Evolutionary conservation across 129 eudicot genomes (phyloP), one percentile per base, ranked within the genome.

Genomic region (Lonicera japonica): DNA sequence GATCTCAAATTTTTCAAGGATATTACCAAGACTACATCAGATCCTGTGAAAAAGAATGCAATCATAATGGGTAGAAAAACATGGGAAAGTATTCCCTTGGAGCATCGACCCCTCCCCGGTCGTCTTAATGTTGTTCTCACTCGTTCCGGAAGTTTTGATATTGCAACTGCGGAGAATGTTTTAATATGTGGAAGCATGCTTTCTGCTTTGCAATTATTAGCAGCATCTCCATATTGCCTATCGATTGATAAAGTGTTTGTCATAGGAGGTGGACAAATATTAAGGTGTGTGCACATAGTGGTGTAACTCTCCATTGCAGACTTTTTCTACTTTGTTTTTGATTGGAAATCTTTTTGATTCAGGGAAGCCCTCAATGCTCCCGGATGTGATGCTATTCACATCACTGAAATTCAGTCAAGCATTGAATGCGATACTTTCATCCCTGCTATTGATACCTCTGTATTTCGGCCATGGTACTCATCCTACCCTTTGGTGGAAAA

Each of bases 301-400:
- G 24, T 60, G 51, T 70, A 16, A 51, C 59, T 3, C 38, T 51
- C 23, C 50, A 53, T 38, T 6, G 45, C 16, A 0, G 39, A 7
- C 16, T 29, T 21, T 58, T 58, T 21, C 7, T 8, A 14, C 5
- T 1, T 43, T 43, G 50, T 43, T 43, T 43, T 43, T 43, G 50
- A 43, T 43, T 43, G 50, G 8, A 48, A 66, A 52, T 39, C 55
- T 73, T 76, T 51, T 36, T 63, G 45, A 60, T 79, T 71, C 82
- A 91, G 98, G 95, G 98, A 91, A 72, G 65, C 94, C n/a, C 88
- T 87, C 5, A 91, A 91, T 68, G 80, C 81, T 39, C 79, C 81
- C 54, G 82, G 82, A 65, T 91, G 98, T 64, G 88, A 84, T 68
- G 98, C 98, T 19, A 82, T 91, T 70, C 98, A 91, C 69, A 58